These are phyloP conservation scores for Skeletonema costatum DNA, from an alignment of 108 stramenopile genomes.

Conservation along the genomic window DNA sequence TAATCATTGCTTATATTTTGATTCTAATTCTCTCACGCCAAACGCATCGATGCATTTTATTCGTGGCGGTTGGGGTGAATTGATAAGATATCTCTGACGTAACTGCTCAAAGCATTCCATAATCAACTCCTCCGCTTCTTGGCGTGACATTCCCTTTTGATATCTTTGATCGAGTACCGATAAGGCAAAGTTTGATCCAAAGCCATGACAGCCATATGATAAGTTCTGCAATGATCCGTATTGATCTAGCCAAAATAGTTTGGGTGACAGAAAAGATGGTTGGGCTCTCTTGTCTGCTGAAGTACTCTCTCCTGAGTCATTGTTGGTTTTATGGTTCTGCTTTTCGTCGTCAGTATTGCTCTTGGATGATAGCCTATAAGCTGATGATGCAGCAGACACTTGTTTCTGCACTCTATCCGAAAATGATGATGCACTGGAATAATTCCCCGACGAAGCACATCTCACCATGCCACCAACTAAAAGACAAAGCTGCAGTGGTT, in stretches of 20 bases:
- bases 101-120: slow-evolving; percentile 72
- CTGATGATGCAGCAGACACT: slow-evolving; percentile 34
- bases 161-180: slow-evolving; percentile 76
- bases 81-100: slow-evolving; percentile 69
- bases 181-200: slow-evolving; percentile 69
- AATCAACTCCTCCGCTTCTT: slow-evolving; percentile 57
- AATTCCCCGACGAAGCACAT: background rate
- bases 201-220: slow-evolving; percentile 76
- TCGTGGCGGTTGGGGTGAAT: slow-evolving; percentile 69
- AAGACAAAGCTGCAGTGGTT: slow-evolving; percentile 56
- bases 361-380: background rate
- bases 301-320: background rate
- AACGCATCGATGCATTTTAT: slow-evolving; percentile 76
- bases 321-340: background rate
- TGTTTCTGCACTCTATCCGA: slow-evolving; percentile 43
- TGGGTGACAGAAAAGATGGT: slow-evolving; percentile 39
- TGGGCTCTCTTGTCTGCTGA: background rate
- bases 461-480: slow-evolving; percentile 71
- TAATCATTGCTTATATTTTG: slow-evolving; percentile 1
- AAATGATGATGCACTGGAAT: slow-evolving; percentile 3
- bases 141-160: slow-evolving; percentile 51
- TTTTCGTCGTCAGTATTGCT: background rate
- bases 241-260: slow-evolving; percentile 79
- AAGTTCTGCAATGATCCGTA: slow-evolving; percentile 74
- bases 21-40: slow-evolving; percentile 27